A percentile compares a stretch with the other conserved stretches of the same genome.
Conservation (phyloP, 2,329 filamentous ascomycete species). For the Eutypella sp. region DNA sequence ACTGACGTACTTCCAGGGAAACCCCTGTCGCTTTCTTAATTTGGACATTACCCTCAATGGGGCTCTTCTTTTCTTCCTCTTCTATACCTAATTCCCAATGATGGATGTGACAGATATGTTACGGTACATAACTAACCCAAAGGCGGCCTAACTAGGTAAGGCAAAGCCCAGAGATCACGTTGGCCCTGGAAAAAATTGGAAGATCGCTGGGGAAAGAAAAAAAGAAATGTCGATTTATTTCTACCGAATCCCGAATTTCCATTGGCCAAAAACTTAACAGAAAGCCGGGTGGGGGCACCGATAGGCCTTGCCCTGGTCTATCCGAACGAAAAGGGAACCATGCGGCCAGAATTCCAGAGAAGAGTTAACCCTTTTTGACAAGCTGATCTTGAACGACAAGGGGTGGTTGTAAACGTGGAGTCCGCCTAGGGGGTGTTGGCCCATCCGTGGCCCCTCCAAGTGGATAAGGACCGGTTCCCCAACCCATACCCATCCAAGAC, state of each 20-base stretch:
- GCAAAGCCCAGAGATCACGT: not conserved
- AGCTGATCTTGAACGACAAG: too few species aligned
- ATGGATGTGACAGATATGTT: not conserved
- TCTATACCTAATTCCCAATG: too few species aligned
- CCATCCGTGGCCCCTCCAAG: not conserved
- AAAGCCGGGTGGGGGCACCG: conserved; percentile 13
- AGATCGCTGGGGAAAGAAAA: too few species aligned
- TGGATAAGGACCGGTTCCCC: too few species aligned
- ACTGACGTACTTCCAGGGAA: not conserved
- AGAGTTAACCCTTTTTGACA: not conserved
- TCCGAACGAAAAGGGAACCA: not conserved
- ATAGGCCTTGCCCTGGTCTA: too few species aligned
- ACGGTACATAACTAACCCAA: conserved; percentile 1
- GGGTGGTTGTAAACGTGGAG: not conserved
- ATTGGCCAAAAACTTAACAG: conserved; percentile 31
- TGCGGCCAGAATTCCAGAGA: not conserved
- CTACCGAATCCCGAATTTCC: conserved; percentile 11
- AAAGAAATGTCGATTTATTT: conserved; percentile 10
- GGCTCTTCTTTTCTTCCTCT: conserved; percentile 1
- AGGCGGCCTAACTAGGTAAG: too few species aligned
- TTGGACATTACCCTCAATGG: conserved; percentile 1
- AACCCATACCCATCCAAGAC: too few species aligned
- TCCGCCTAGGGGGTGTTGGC: not conserved
- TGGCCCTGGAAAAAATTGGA: too few species aligned
- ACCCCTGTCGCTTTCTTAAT: conserved; percentile 4